phyloP scores from a whole-genome alignment of 495 filamentous ascomycete genomes.

The Podospora australis region DNA sequence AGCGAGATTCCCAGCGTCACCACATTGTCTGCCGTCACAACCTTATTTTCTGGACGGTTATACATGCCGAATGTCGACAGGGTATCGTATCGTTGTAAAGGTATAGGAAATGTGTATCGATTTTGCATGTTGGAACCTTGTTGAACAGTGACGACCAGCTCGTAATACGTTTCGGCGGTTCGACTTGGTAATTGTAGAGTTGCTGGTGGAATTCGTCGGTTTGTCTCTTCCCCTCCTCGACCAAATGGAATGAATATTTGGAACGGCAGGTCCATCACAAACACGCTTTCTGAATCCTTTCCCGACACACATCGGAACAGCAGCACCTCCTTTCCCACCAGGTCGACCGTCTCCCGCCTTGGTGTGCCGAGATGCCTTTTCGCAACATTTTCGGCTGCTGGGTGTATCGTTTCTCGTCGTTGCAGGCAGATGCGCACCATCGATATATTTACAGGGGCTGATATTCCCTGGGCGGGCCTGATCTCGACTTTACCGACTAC shows the following conservation, averaged over 20 bases:
- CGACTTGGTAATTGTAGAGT: conserved; percentile 85
- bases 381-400: conserved; percentile 84
- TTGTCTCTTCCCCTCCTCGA: conserved; percentile 78
- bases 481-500: conserved; percentile 99
- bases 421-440: conserved; percentile 92
- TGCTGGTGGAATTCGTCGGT: conserved; percentile 82
- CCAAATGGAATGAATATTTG: conserved; percentile 96
- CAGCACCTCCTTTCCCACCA: conserved; percentile 93
- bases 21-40: conserved; percentile 78
- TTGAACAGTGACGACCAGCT: conserved; percentile 92
- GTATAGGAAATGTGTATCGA: conserved; percentile 87
- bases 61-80: conserved; percentile 99
- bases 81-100: conserved; percentile 88
- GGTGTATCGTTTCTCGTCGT: conserved; percentile 92
- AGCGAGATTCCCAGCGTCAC: conserved; percentile 87
- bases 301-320: conserved; percentile 80
- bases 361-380: conserved; percentile 90
- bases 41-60: conserved; percentile 84
- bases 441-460: conserved; percentile 83
- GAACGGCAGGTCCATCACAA: conserved; percentile 97
- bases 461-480: conserved; percentile 72
- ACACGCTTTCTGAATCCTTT: conserved; percentile 76
- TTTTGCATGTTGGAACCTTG: conserved; percentile 79
- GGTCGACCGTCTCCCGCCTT: conserved; percentile 80
- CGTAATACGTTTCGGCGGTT: conserved; percentile 92